phyloP scores from a whole-genome alignment of 169 alveolate species.

The Theileria parva region DNA sequence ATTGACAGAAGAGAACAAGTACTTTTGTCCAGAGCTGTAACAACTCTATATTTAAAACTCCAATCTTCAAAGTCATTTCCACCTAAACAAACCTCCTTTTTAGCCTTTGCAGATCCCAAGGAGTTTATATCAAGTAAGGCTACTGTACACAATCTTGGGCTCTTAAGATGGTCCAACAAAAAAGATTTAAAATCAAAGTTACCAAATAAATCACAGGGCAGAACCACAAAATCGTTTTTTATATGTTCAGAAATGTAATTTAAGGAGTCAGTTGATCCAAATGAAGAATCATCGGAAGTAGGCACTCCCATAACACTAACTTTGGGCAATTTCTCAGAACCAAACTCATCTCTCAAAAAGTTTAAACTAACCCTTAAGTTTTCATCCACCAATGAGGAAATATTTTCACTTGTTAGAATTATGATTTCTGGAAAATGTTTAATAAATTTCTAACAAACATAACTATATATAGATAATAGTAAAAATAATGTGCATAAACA shows the following conservation, averaged over 20 bases:
- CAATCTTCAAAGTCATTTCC: conserved; percentile 48
- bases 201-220: conserved; percentile 64
- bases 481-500: too few relatives aligned
- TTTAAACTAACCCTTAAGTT: conserved; percentile 12
- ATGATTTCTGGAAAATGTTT: conserved; percentile 3
- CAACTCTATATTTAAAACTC: conserved; percentile 59
- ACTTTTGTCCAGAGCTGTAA: conserved; percentile 30
- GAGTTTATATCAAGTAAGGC: conserved; percentile 32
- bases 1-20: conserved; percentile 25
- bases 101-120: neutral
- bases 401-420: conserved; percentile 18
- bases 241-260: conserved; percentile 5
- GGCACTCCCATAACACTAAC: conserved; percentile 16
- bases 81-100: conserved; percentile 29
- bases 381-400: conserved; percentile 16
- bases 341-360: neutral
- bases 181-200: conserved; percentile 39
- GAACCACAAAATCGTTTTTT: conserved; percentile 38
- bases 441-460: neutral
- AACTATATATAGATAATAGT: too few relatives aligned
- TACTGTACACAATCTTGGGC: conserved; percentile 48
- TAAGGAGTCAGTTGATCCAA: conserved; percentile 37
- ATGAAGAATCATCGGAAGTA: neutral
- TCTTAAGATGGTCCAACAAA: conserved; percentile 25
- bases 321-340: neutral